These are phyloP conservation scores for Aspergillus melleus DNA, from an alignment of 2,329 filamentous ascomycete species.

Conservation along the genomic window DNA sequence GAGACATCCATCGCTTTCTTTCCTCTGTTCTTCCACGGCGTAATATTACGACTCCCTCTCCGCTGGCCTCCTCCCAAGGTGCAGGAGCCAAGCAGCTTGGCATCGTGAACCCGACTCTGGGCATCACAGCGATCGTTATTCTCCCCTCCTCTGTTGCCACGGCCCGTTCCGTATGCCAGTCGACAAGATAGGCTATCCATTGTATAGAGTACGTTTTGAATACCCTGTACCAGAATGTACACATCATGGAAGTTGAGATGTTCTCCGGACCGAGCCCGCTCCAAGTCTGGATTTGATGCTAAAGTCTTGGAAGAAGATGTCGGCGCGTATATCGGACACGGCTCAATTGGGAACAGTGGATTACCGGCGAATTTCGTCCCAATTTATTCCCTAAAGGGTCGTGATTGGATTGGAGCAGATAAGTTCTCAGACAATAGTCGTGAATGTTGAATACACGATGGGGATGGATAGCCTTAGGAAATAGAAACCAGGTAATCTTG, in stretches of 20 bases:
- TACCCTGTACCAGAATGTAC: not conserved
- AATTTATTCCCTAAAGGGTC: not conserved
- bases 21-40: too few species aligned
- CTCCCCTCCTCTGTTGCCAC: not conserved
- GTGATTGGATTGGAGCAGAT: not conserved
- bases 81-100: conserved; percentile 4
- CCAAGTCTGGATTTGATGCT: not conserved
- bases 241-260: not conserved
- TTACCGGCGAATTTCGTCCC: not conserved
- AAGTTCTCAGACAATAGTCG: not conserved
- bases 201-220: not conserved
- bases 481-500: not conserved
- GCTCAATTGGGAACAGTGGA: not conserved
- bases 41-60: not conserved
- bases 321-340: not conserved
- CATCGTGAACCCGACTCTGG: conserved; percentile 1
- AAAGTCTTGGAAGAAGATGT: not conserved
- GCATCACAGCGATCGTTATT: not conserved
- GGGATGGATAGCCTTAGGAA: too few species aligned
- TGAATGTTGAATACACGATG: too few species aligned
- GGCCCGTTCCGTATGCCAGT: not conserved
- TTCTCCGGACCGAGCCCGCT: not conserved
- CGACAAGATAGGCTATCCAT: not conserved
- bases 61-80: not conserved
- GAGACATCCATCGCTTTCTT: not conserved